These are phyloP conservation scores for Flaveria robusta DNA, from an alignment of 129 eudicot genomes.

Conservation along the genomic window DNA sequence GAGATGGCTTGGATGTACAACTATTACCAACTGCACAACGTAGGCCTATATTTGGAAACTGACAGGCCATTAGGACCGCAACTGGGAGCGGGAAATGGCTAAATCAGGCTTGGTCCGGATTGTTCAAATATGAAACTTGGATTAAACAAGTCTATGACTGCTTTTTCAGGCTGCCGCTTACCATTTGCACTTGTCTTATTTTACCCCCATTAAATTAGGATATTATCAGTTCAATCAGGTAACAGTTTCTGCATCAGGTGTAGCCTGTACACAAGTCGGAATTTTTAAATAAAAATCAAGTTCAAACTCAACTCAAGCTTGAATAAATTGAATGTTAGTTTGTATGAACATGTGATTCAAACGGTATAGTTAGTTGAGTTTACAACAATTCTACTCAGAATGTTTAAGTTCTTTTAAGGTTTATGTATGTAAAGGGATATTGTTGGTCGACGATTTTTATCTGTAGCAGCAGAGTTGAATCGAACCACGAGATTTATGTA, in stretches of 20 bases:
- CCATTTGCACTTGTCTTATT: too few relatives aligned
- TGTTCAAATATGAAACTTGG: background rate
- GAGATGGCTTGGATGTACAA: too few relatives aligned
- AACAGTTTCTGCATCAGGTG: too few relatives aligned
- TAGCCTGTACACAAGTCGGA: background rate
- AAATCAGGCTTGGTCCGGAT: too few relatives aligned
- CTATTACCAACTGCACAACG: too few relatives aligned
- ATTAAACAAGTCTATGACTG: background rate
- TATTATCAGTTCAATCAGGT: too few relatives aligned
- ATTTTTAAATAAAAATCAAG: background rate
- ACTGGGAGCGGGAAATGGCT: background rate
- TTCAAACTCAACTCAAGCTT: background rate
- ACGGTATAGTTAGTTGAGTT: background rate
- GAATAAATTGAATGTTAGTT: background rate
- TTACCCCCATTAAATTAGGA: too few relatives aligned
- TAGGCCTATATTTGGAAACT: background rate
- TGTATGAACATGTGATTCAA: background rate
- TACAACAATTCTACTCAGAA: background rate
- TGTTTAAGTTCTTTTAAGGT: background rate
- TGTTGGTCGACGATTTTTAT: too few relatives aligned
- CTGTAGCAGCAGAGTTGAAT: background rate
- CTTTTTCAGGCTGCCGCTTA: too few relatives aligned
- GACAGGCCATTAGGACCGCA: background rate
- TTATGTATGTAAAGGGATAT: background rate
- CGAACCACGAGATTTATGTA: too few relatives aligned